Percentiles rank a stretch among this genome's conserved stretches.
Evolutionary conservation across 176 grass and related monocot species (phyloP).

Genomic region (Bolboschoenus planiculmis): DNA sequence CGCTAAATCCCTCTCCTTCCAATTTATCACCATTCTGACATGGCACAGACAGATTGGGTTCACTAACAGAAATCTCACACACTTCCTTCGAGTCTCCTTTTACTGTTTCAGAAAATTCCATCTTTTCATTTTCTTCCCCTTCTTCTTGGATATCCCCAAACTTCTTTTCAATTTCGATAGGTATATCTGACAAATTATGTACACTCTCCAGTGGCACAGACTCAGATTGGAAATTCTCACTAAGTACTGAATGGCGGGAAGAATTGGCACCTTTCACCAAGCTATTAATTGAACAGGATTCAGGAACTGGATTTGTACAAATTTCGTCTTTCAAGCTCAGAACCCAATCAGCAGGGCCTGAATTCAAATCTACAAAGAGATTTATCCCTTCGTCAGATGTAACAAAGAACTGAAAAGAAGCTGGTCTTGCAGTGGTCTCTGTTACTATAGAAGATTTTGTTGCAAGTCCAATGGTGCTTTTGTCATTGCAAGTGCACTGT

Average conservation of each 20-base stretch:
- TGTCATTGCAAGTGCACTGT: background rate
- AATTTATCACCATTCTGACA: constrained; percentile 11
- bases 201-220: constrained; percentile 29
- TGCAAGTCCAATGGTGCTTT: background rate
- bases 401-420: constrained; percentile 66
- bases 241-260: constrained; percentile 59
- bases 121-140: background rate
- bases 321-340: constrained; percentile 50
- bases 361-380: constrained; percentile 74
- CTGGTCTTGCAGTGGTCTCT: constrained; percentile 30
- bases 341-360: constrained; percentile 42
- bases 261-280: constrained; percentile 47
- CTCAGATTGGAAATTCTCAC: constrained; percentile 42
- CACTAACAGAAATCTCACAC: background rate
- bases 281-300: constrained; percentile 38
- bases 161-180: background rate
- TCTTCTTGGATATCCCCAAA: background rate
- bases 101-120: background rate
- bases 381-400: constrained; percentile 66
- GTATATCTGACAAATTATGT: background rate
- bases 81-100: background rate
- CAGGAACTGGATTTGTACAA: constrained; percentile 20
- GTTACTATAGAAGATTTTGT: background rate
- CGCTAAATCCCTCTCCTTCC: background rate
- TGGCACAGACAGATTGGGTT: background rate